These are phyloP conservation scores for Debaryomycetaceae sp. DNA, from an alignment of 1,139 yeast genomes.

Conservation along the genomic window DNA sequence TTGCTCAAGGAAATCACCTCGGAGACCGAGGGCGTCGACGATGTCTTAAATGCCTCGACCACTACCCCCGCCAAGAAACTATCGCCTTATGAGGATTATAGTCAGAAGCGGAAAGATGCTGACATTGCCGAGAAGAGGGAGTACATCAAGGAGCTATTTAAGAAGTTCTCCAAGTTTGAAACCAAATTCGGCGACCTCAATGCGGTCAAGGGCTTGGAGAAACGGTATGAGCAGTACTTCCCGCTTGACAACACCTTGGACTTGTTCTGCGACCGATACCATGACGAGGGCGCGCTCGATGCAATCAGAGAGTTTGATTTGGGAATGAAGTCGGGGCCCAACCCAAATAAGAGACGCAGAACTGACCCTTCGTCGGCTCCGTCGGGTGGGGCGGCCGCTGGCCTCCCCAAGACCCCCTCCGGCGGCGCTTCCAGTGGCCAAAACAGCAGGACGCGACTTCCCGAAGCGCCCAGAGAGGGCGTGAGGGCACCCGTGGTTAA, in stretches of 20 bases:
- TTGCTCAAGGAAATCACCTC: constrained; percentile 33
- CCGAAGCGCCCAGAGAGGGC: too few relatives aligned
- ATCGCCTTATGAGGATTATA: constrained; percentile 20
- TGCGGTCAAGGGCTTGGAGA: constrained; percentile 63
- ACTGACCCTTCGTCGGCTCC: constrained; percentile 6
- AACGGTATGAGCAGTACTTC: constrained; percentile 61
- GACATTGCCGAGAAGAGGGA: constrained; percentile 20
- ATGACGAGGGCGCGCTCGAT: constrained; percentile 32
- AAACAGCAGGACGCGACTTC: too few relatives aligned
- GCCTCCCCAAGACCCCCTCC: too few relatives aligned
- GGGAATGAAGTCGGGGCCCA: constrained; percentile 19
- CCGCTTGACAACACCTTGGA: constrained; percentile 52
- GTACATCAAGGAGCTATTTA: constrained; percentile 23
- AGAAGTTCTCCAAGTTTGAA: constrained; percentile 18
- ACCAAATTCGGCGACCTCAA: constrained; percentile 58
- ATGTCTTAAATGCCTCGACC: constrained; percentile 10
- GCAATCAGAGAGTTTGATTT: constrained; percentile 43
- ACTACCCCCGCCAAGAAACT: constrained; percentile 10
- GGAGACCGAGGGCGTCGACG: constrained; percentile 17
- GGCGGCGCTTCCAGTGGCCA: too few relatives aligned
- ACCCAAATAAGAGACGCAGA: constrained; percentile 17
- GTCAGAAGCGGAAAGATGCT: constrained; percentile 15
- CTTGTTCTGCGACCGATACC: constrained; percentile 43
- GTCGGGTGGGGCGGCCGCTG: too few relatives aligned
- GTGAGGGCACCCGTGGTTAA: too few relatives aligned